These are phyloP conservation scores for Neopestalotiopsis clavispora DNA, from an alignment of 2,329 filamentous ascomycete species.

Conservation along the genomic window DNA sequence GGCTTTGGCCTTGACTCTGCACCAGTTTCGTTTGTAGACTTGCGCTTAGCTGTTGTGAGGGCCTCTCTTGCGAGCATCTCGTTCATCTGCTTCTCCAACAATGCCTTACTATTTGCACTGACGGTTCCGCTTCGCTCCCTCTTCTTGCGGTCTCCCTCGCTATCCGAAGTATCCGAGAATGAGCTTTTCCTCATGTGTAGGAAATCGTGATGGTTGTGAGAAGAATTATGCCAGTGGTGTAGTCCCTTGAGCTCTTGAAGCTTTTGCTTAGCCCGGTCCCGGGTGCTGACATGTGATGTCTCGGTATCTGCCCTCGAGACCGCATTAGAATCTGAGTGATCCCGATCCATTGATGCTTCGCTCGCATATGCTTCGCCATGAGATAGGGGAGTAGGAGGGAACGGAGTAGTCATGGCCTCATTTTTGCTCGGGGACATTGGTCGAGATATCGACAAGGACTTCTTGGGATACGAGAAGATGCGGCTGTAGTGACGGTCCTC, in stretches of 20 bases:
- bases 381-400: constrained; percentile 4
- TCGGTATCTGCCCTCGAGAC: constrained; percentile 42
- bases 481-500: constrained; percentile 79
- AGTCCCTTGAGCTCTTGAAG: constrained; percentile 61
- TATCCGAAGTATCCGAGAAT: constrained; percentile 65
- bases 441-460: constrained; percentile 19
- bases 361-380: constrained; percentile 1
- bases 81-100: constrained; percentile 66
- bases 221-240: constrained; percentile 57
- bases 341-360: constrained; percentile 10
- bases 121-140: constrained; percentile 51
- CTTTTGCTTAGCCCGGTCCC: constrained; percentile 65
- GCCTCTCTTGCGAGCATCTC: constrained; percentile 63
- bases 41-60: constrained; percentile 44
- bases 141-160: constrained; percentile 52
- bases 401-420: constrained; percentile 23
- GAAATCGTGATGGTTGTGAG: constrained; percentile 57
- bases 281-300: constrained; percentile 54
- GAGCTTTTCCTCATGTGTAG: constrained; percentile 58
- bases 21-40: constrained; percentile 37
- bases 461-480: constrained; percentile 70
- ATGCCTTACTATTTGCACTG: constrained; percentile 54
- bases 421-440: constrained; percentile 22
- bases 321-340: constrained; percentile 19
- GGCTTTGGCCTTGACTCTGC: constrained; percentile 37